Evolutionary conservation across 1,139 yeast species (phyloP).

Genomic region (Debaryomyces robertsiae): DNA sequence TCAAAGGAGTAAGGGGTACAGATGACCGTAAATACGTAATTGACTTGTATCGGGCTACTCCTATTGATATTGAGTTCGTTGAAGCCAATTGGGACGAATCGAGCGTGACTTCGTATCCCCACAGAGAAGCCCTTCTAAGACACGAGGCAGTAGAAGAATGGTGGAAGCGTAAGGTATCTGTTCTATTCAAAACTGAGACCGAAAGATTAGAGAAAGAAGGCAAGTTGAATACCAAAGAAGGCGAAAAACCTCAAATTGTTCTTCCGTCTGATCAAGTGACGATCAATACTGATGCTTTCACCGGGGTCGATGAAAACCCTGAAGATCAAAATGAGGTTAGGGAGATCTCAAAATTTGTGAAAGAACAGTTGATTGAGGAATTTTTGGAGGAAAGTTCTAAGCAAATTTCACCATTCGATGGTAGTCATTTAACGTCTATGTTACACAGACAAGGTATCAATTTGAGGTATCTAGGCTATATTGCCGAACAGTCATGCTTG

Average conservation of each 20-base stretch:
- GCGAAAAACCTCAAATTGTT: slow-evolving; percentile 52
- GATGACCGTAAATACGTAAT: slow-evolving; percentile 85
- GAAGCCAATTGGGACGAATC: slow-evolving; percentile 52
- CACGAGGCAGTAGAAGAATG: slow-evolving; percentile 89
- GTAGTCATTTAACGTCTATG: slow-evolving; percentile 65
- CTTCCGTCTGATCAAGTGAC: slow-evolving; percentile 59
- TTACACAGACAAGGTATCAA: slow-evolving; percentile 86
- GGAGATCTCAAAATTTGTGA: slow-evolving; percentile 66
- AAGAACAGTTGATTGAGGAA: slow-evolving; percentile 60
- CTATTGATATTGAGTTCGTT: slow-evolving; percentile 77
- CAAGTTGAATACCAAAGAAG: slow-evolving; percentile 32
- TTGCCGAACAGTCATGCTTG: slow-evolving; percentile 35
- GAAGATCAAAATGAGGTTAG: slow-evolving; percentile 64
- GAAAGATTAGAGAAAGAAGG: slow-evolving; percentile 52
- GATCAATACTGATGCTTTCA: slow-evolving; percentile 81
- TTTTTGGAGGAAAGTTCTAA: slow-evolving; percentile 60
- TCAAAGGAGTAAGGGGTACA: slow-evolving; percentile 83
- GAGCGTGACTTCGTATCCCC: slow-evolving; percentile 67
- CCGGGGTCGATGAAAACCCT: slow-evolving; percentile 43
- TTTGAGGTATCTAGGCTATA: slow-evolving; percentile 78
- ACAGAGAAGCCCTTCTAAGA: slow-evolving; percentile 74
- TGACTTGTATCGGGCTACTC: slow-evolving; percentile 83
- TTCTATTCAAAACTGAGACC: slow-evolving; percentile 52
- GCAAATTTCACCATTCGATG: slow-evolving; percentile 75
- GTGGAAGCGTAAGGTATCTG: slow-evolving; percentile 75